Percentiles rank a stretch among this genome's conserved stretches.
phyloP scores from a whole-genome alignment of 2,329 filamentous ascomycete species.

The Elsinoe batatas region DNA sequence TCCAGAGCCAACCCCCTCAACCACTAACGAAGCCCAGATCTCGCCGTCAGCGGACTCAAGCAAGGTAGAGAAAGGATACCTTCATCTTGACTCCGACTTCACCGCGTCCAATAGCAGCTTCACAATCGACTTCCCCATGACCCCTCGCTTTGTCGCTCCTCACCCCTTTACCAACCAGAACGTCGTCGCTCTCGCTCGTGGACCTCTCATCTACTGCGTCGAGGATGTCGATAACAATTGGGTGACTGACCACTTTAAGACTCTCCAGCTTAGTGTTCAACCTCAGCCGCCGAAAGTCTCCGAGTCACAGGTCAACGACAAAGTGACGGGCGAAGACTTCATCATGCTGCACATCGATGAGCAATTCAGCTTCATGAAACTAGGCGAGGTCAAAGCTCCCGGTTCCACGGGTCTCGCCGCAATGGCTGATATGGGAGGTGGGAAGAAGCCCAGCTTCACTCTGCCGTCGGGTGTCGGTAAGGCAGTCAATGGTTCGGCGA shows the following conservation, averaged over 20 bases:
- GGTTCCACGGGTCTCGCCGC: neutral
- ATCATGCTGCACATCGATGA: constrained; percentile 23
- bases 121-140: constrained; percentile 37
- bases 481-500: neutral
- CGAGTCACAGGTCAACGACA: constrained; percentile 18
- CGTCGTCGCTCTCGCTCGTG: constrained; percentile 45
- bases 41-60: constrained; percentile 26
- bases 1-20: neutral
- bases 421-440: neutral
- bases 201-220: constrained; percentile 51
- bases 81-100: constrained; percentile 37
- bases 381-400: neutral
- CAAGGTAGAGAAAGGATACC: constrained; percentile 39
- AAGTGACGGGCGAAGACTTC: constrained; percentile 22
- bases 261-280: constrained; percentile 22
- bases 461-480: neutral
- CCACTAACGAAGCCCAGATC: constrained; percentile 16
- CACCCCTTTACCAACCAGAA: constrained; percentile 49
- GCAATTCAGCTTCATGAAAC: constrained; percentile 13
- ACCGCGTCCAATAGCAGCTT: constrained; percentile 34
- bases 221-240: constrained; percentile 50
- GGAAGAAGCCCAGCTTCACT: constrained; percentile 6
- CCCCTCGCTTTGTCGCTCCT: constrained; percentile 41
- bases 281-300: constrained; percentile 11
- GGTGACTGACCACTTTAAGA: constrained; percentile 48